Percentiles rank a stretch among this genome's conserved stretches.
These are phyloP conservation scores for Flagelloscypha sp. DNA, from an alignment of 768 basidiomycete genomes.

Conservation along the genomic window DNA sequence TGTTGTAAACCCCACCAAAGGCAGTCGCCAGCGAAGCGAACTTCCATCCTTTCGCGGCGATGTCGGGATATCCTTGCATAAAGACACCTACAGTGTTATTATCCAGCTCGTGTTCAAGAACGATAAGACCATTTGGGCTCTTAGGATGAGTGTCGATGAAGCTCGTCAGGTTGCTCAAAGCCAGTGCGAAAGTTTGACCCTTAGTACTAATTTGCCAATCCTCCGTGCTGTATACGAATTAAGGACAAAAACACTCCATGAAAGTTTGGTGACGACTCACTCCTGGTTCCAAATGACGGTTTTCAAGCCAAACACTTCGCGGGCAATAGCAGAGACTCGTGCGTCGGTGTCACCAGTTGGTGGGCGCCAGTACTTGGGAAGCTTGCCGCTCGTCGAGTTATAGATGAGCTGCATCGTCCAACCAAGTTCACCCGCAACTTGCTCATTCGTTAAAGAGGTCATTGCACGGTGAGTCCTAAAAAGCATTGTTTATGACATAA, in stretches of 20 bases:
- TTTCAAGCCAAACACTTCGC: constrained; percentile 72
- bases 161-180: too few relatives aligned
- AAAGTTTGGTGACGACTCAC: too few relatives aligned
- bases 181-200: too few relatives aligned
- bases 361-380: constrained; percentile 75
- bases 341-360: constrained; percentile 81
- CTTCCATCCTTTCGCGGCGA: constrained; percentile 66
- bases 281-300: constrained; percentile 92
- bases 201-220: constrained; percentile 62
- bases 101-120: constrained; percentile 79
- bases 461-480: neutral
- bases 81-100: constrained; percentile 56
- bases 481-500: too few relatives aligned
- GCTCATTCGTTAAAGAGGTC: constrained; percentile 25
- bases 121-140: constrained; percentile 66
- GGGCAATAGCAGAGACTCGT: constrained; percentile 78
- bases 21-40: constrained; percentile 52
- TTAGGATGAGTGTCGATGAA: too few relatives aligned
- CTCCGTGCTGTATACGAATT: constrained; percentile 60
- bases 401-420: constrained; percentile 54
- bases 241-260: too few relatives aligned
- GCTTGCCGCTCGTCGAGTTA: constrained; percentile 46
- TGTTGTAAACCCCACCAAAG: too few relatives aligned
- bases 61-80: constrained; percentile 52
- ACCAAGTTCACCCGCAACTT: constrained; percentile 46